phyloP scores from a whole-genome alignment of 768 basidiomycete species.

The Tricholoma furcatifolium region DNA sequence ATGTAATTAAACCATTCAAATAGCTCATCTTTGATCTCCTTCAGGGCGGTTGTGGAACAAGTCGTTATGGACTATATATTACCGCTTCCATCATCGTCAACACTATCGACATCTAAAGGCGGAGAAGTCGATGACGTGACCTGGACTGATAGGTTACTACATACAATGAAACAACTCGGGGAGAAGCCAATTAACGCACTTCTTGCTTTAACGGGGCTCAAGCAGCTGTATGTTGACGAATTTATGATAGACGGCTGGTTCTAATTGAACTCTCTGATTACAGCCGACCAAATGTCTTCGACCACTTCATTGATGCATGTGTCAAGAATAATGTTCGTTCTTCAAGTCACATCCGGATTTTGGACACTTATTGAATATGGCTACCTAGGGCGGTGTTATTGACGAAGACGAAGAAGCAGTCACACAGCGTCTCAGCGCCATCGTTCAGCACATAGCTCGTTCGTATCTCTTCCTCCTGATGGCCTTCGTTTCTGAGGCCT shows the following conservation, averaged over 20 bases:
- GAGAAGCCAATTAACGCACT: constrained; percentile 57
- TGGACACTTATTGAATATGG: neutral
- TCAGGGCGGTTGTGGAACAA: constrained; percentile 61
- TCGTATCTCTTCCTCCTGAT: constrained; percentile 20
- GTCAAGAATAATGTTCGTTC: constrained; percentile 80
- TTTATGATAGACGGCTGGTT: neutral
- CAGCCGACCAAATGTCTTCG: constrained; percentile 70
- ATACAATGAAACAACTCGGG: constrained; percentile 68
- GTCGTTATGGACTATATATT: constrained; percentile 75
- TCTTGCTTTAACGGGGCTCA: constrained; percentile 61
- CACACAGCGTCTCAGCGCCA: constrained; percentile 47
- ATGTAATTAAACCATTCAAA: neutral
- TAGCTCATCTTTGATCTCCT: neutral
- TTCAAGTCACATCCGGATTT: neutral
- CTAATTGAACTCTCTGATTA: neutral
- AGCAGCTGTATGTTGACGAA: constrained; percentile 48
- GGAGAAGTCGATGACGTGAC: constrained; percentile 70
- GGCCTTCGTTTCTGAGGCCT: neutral
- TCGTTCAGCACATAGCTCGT: constrained; percentile 66
- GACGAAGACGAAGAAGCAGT: constrained; percentile 77
- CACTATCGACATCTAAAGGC: constrained; percentile 43
- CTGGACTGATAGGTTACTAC: constrained; percentile 85
- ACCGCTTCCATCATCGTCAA: constrained; percentile 61
- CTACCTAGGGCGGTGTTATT: constrained; percentile 78
- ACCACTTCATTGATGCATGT: constrained; percentile 71